These are phyloP conservation scores for Cicer cuneatum DNA, from an alignment of 306 rosid genomes.

Conservation along the genomic window DNA sequence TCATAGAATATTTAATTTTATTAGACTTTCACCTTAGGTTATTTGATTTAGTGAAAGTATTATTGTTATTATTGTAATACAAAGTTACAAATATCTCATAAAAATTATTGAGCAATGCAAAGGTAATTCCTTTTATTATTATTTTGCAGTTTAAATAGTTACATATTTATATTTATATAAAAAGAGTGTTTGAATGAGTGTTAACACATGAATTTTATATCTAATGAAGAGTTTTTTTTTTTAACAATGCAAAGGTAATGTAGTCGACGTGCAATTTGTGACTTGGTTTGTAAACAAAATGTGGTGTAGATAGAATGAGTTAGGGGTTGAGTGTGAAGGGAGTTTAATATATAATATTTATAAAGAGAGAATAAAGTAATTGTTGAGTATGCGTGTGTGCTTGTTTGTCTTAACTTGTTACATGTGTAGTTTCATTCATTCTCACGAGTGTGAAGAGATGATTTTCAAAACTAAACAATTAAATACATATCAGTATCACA, in stretches of 20 bases:
- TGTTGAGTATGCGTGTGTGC: conserved; percentile 21
- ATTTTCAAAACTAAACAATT: conserved; percentile 6
- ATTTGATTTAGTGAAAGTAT: too few relatives aligned
- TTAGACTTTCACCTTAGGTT: too few relatives aligned
- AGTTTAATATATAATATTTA: conserved; percentile 14
- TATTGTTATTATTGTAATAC: too few relatives aligned
- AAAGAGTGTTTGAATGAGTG: too few relatives aligned
- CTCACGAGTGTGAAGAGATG: conserved; percentile 50
- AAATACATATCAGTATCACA: not conserved
- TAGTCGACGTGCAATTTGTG: conserved; percentile 35
- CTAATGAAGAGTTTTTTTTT: conserved; percentile 21
- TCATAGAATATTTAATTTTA: too few relatives aligned
- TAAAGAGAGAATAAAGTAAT: conserved; percentile 16
- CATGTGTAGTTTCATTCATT: conserved; percentile 45
- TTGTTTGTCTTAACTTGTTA: conserved; percentile 55
- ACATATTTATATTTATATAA: too few relatives aligned
- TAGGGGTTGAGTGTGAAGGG: conserved; percentile 23
- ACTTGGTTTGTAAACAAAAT: conserved; percentile 17
- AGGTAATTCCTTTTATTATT: too few relatives aligned
- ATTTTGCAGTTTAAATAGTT: too few relatives aligned
- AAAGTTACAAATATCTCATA: too few relatives aligned
- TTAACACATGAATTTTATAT: conserved; percentile 37
- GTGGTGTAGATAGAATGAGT: conserved; percentile 37
- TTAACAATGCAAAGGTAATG: not conserved
- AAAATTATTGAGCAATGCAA: too few relatives aligned